These are phyloP conservation scores for Mimosa pudica DNA, from an alignment of 306 rosid species.

Conservation along the genomic window DNA sequence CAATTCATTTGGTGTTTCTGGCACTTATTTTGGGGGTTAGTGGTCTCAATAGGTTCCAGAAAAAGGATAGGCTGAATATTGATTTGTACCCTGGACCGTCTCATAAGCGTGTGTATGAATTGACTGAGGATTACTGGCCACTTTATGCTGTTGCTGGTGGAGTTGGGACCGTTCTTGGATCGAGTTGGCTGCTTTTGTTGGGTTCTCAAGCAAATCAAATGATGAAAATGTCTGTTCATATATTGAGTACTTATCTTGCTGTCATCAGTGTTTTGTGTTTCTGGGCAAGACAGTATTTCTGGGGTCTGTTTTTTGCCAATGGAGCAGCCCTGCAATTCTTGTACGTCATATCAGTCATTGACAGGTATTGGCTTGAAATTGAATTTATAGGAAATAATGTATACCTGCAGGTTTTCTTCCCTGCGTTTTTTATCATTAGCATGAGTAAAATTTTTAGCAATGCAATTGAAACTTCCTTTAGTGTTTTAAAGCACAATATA, in stretches of 20 bases:
- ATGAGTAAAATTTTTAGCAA: not conserved
- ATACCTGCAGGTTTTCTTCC: not conserved
- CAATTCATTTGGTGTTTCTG: conserved; percentile 66
- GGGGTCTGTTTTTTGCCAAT: conserved; percentile 86
- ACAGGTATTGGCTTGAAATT: conserved; percentile 59
- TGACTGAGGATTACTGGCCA: conserved; percentile 89
- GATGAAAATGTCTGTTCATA: conserved; percentile 90
- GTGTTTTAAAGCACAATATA: not conserved
- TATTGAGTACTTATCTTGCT: conserved; percentile 91
- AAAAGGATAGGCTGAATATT: conserved; percentile 65
- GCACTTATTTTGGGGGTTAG: conserved; percentile 63
- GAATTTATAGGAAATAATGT: not conserved
- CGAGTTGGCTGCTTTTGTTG: conserved; percentile 82
- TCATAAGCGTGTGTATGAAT: conserved; percentile 52
- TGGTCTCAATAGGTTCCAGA: conserved; percentile 77
- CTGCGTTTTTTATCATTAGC: not conserved
- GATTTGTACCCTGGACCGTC: conserved; percentile 55
- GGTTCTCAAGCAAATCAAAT: conserved; percentile 75
- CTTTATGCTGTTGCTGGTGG: conserved; percentile 92
- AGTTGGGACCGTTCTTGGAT: conserved; percentile 83
- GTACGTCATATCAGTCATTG: conserved; percentile 83
- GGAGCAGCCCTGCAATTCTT: conserved; percentile 87
- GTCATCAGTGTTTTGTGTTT: conserved; percentile 92
- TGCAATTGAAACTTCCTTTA: conserved; percentile 17
- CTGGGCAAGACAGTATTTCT: conserved; percentile 78